Evolutionary conservation across 768 basidiomycete genomes (phyloP), one percentile per base, ranked within the genome.

Genomic region (Agaricus blazei): DNA sequence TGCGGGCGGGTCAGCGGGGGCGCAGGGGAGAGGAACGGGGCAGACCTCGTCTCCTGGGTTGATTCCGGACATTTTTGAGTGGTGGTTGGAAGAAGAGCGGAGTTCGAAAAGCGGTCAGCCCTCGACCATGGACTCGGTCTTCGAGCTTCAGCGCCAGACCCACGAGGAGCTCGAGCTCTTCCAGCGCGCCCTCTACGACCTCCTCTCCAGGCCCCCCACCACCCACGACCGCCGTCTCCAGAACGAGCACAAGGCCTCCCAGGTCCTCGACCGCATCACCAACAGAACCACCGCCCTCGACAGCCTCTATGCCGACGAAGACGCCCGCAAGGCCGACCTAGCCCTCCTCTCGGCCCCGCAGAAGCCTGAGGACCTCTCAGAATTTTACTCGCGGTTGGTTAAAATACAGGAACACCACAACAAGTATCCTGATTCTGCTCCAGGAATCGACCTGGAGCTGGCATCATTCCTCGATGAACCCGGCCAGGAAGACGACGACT

Each of bases 101-200:
- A 85, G 83, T 81, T 81, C 72, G 62, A 84, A 87, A 59, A 15
- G 23, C 29, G 31, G 54, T 55, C 54, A 50, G 49, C 12, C 34
- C 40, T 49, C 59, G 48, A 59, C 60, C 59, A 97, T 97, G 95
- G 93, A 98, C 79, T 94, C 92, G 45, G 76, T 92, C 64, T 78
- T 98, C 67, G 96, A 99, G 72, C 74, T 90, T n/a, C 90, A 96
- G 66, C 85, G 96, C 51, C 93, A 94, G 64, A 90, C 88, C 11
- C 96, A 98, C 72, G 94, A 98, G 72, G 95, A 98, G 69, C 80
- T 93, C 26, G 96, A 99, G 73, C 85, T 90, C 51, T 90, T 93
- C 62, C 90, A 98, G 68, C 80, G 85, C 47, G 92, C 89, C 9
- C 80, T 98, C 15, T 91, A 92, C 54, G 85, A 85, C 3, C 76